phyloP scores from a whole-genome alignment of 495 filamentous ascomycete genomes.

The Neurospora hispaniola region DNA sequence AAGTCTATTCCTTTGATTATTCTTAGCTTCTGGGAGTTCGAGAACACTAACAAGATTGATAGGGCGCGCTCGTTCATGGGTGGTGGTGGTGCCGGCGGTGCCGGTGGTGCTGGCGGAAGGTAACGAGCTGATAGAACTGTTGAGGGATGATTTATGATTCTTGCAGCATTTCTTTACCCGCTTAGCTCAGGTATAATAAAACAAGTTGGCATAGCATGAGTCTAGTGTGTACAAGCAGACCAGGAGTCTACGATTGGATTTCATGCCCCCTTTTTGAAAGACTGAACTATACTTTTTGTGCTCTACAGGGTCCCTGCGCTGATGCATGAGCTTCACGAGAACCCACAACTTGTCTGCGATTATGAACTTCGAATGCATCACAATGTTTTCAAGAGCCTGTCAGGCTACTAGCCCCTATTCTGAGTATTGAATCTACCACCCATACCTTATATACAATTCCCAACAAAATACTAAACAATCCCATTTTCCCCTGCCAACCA shows the following conservation, averaged over 20 bases:
- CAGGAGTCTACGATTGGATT: neutral
- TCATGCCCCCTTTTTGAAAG: neutral
- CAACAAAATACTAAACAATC: neutral
- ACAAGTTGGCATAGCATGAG: neutral
- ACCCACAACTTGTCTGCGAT: neutral
- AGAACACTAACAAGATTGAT: conserved; percentile 2
- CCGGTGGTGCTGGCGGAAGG: conserved; percentile 25
- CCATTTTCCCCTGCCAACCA: neutral
- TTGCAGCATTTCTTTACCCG: neutral
- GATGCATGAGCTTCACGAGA: neutral
- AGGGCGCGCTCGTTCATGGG: conserved; percentile 78
- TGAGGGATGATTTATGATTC: neutral
- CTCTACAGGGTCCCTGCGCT: neutral
- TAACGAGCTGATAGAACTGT: neutral
- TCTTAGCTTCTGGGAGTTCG: neutral
- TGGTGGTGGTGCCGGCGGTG: conserved; percentile 26
- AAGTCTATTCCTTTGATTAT: conserved; percentile 29
- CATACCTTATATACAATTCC: neutral
- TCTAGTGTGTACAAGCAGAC: neutral
- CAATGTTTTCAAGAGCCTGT: neutral
- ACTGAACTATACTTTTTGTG: neutral
- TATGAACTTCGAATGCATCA: neutral
- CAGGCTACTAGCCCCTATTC: neutral
- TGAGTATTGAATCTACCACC: neutral
- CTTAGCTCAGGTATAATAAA: neutral